Evolutionary conservation across 176 grass and related monocot genomes (phyloP).

Genomic region (Thalia dealbata): DNA sequence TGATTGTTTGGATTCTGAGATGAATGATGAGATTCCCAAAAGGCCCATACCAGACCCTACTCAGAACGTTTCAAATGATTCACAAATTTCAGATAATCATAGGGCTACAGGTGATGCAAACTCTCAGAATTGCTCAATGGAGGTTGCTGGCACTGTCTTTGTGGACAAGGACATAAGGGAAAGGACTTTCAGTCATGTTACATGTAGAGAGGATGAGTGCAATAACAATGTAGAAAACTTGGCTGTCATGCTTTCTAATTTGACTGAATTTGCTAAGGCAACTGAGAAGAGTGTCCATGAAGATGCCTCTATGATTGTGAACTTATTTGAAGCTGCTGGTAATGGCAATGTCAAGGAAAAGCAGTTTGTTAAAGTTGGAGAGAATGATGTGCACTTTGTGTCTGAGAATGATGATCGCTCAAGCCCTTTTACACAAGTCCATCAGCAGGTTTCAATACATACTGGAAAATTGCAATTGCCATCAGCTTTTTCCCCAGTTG

Average conservation of each 20-base stretch:
- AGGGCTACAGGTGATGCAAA: constrained; percentile 16
- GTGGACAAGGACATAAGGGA: constrained; percentile 53
- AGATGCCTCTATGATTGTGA: constrained; percentile 6
- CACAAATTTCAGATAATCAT: not conserved
- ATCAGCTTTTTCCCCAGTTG: constrained; percentile 2
- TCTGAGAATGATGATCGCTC: constrained; percentile 14
- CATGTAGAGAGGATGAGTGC: not conserved
- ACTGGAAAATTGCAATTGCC: not conserved
- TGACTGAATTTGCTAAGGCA: not conserved
- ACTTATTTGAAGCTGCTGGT: constrained; percentile 21
- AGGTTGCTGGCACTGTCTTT: constrained; percentile 36
- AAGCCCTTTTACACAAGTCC: constrained; percentile 14
- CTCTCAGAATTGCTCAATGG: constrained; percentile 27
- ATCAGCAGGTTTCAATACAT: constrained; percentile 2
- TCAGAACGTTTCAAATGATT: constrained; percentile 24
- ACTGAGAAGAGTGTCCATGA: not conserved
- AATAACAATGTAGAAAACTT: not conserved
- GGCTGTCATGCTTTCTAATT: not conserved
- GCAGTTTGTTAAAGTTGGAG: not conserved
- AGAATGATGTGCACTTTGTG: not conserved
- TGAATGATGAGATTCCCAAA: constrained; percentile 29
- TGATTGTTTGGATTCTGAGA: constrained; percentile 29
- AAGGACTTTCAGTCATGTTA: constrained; percentile 8
- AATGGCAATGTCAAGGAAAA: not conserved
- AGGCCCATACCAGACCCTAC: constrained; percentile 25